phyloP scores from a whole-genome alignment of 352 stramenopile genomes.

The Phytopythium kandeliae region DNA sequence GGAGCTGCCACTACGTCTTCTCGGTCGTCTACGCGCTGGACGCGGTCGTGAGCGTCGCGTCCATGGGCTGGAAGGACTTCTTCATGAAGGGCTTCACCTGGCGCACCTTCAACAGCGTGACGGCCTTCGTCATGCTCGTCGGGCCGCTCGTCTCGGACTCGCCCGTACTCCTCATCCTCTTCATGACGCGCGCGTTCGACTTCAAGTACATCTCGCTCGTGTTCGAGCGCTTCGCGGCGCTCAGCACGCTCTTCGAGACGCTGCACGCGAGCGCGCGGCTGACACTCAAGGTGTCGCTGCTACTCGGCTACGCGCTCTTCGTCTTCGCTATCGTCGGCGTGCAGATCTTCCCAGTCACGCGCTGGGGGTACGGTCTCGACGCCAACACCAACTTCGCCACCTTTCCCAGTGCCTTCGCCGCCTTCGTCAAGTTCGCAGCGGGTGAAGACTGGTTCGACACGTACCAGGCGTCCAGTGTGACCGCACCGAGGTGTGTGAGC shows the following conservation, averaged over 20 bases:
- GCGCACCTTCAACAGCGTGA: slow-evolving; percentile 66
- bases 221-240: slow-evolving; percentile 56
- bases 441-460: slow-evolving; percentile 84
- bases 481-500: slow-evolving; percentile 44
- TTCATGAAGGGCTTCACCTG: slow-evolving; percentile 83
- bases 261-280: slow-evolving; percentile 56
- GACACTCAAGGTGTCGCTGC: slow-evolving; percentile 74
- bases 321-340: slow-evolving; percentile 80
- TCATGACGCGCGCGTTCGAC: slow-evolving; percentile 74
- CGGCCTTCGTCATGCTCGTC: slow-evolving; percentile 73
- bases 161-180: slow-evolving; percentile 61
- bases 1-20: slow-evolving; percentile 79
- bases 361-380: slow-evolving; percentile 71
- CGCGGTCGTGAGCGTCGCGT: slow-evolving; percentile 56
- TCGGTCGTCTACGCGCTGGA: slow-evolving; percentile 73
- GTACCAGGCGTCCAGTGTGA: slow-evolving; percentile 63
- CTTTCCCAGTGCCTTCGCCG: slow-evolving; percentile 62
- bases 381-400: slow-evolving; percentile 71
- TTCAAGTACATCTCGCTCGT: slow-evolving; percentile 82
- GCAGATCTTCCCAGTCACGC: slow-evolving; percentile 76
- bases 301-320: slow-evolving; percentile 77
- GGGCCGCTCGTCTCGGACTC: slow-evolving; percentile 56
- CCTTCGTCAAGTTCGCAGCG: slow-evolving; percentile 79
- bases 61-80: slow-evolving; percentile 75
- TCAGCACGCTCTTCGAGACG: slow-evolving; percentile 73